Evolutionary conservation across 2,329 filamentous ascomycete genomes (phyloP).

Genomic region (Pseudodiploospora longispora): DNA sequence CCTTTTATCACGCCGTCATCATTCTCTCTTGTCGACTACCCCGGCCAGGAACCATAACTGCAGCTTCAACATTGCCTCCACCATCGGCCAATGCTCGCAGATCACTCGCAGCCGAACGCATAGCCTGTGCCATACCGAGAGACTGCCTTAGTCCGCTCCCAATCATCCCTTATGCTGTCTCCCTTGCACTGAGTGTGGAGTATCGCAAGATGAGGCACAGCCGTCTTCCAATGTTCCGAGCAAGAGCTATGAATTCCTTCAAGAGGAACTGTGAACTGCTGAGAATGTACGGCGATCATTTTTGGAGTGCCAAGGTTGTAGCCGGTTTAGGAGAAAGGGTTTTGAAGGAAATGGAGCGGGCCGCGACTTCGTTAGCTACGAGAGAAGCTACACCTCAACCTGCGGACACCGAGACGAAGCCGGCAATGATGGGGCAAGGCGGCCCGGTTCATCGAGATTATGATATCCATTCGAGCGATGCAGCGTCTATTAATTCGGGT

Average conservation of each 20-base stretch:
- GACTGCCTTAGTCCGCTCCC: constrained; percentile 47
- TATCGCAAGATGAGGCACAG: constrained; percentile 59
- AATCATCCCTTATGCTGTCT: constrained; percentile 54
- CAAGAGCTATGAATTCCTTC: constrained; percentile 47
- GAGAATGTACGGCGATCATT: constrained; percentile 45
- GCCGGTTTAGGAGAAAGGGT: constrained; percentile 47
- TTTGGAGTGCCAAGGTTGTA: constrained; percentile 48
- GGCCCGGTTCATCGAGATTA: constrained; percentile 5
- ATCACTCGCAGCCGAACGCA: constrained; percentile 49
- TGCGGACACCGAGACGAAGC: constrained; percentile 13
- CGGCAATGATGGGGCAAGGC: constrained; percentile 3
- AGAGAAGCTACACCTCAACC: constrained; percentile 24
- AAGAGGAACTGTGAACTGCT: constrained; percentile 46
- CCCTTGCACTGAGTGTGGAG: constrained; percentile 52
- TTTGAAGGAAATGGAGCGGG: constrained; percentile 47
- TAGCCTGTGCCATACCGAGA: constrained; percentile 44
- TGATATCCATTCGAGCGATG: constrained; percentile 16
- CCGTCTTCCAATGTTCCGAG: constrained; percentile 49
- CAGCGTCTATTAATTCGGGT: constrained; percentile 17
- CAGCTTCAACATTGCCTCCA: constrained; percentile 35
- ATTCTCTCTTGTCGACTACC: constrained; percentile 54
- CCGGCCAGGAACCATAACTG: constrained; percentile 29
- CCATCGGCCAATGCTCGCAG: constrained; percentile 47
- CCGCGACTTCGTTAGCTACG: constrained; percentile 36
- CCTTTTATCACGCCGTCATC: constrained; percentile 56